These are phyloP conservation scores for Carnegiea gigantea DNA, from an alignment of 179 eudicot genomes.

Conservation along the genomic window DNA sequence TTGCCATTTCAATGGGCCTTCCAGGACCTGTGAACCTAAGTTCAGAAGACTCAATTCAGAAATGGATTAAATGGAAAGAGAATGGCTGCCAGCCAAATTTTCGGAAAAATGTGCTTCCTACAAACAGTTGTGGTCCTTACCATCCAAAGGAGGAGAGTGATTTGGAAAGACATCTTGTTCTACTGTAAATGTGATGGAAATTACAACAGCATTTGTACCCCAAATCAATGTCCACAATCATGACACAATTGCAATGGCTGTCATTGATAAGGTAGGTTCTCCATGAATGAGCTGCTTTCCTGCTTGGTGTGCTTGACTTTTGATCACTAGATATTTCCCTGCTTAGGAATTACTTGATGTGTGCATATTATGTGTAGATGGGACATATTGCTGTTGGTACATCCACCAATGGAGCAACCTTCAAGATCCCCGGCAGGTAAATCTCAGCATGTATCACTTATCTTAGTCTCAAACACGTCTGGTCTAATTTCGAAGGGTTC, in stretches of 20 bases:
- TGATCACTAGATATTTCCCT: neutral
- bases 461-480: constrained; percentile 2
- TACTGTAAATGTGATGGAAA: constrained; percentile 25
- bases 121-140: constrained; percentile 80
- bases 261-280: constrained; percentile 61
- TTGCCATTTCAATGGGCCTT: constrained; percentile 98
- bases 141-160: constrained; percentile 28
- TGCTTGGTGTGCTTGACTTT: neutral
- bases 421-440: constrained; percentile 95
- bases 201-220: constrained; percentile 27
- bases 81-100: constrained; percentile 77
- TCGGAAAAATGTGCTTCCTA: constrained; percentile 60
- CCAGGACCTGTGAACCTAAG: constrained; percentile 88
- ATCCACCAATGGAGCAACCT: constrained; percentile 94
- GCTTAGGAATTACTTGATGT: neutral
- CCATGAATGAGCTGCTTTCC: neutral
- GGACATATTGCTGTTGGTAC: constrained; percentile 94
- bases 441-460: neutral
- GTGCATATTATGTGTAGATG: constrained; percentile 39
- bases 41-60: constrained; percentile 65
- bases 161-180: constrained; percentile 31
- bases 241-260: constrained; percentile 95
- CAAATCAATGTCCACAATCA: constrained; percentile 61
- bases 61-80: constrained; percentile 80
- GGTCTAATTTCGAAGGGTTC: neutral